Evolutionary conservation across 305 asterid species (phyloP).

Genomic region (Fraxinus xanthoxyloides): DNA sequence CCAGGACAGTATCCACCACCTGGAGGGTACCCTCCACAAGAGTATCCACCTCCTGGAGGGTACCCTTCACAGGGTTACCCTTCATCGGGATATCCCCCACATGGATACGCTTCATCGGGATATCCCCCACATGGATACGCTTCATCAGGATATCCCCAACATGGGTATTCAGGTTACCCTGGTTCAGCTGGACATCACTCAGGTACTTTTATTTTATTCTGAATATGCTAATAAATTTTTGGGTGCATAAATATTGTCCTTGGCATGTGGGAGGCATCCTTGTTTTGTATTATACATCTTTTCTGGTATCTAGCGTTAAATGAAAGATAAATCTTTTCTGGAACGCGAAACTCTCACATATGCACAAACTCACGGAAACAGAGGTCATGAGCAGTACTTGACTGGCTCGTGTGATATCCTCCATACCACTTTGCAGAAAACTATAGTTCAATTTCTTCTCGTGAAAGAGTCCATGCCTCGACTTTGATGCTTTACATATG

Average conservation of each 20-base stretch:
- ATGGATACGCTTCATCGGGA: slow-evolving; percentile 48
- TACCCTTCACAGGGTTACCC: slow-evolving; percentile 52
- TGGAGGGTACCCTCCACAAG: slow-evolving; percentile 63
- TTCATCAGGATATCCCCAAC: slow-evolving; percentile 44
- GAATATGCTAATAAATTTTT: no score
- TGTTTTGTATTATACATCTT: background rate
- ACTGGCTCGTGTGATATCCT: background rate
- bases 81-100: slow-evolving; percentile 44
- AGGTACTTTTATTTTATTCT: slow-evolving; percentile 26
- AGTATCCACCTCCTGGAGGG: slow-evolving; percentile 45
- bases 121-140: slow-evolving; percentile 50
- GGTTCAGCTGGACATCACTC: slow-evolving; percentile 35
- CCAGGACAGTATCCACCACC: slow-evolving; percentile 40
- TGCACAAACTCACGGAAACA: background rate
- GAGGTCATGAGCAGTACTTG: background rate
- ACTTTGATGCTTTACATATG: background rate
- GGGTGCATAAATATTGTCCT: no score
- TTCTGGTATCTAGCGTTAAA: background rate
- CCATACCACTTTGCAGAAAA: background rate
- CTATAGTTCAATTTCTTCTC: background rate
- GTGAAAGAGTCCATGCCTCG: background rate
- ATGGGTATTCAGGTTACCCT: slow-evolving; percentile 46
- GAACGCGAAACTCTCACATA: background rate
- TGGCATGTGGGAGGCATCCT: no score
- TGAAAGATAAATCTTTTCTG: background rate